phyloP scores from a whole-genome alignment of 768 basidiomycete species.

The Krasilnikovozyma curviuscula region DNA sequence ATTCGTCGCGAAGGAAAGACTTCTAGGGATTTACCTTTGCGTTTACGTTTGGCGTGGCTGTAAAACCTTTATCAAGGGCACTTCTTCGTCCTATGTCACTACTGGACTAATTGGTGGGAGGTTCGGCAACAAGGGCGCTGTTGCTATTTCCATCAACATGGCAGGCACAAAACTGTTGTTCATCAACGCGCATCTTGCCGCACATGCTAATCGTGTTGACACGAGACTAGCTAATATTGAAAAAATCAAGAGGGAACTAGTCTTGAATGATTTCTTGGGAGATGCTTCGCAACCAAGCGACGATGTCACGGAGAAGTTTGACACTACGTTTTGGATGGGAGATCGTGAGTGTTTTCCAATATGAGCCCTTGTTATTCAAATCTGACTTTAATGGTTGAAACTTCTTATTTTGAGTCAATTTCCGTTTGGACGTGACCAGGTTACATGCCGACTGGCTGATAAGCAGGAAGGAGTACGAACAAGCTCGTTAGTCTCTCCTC shows the following conservation, averaged over 20 bases:
- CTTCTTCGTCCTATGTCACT: slow-evolving; percentile 8
- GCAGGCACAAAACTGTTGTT: slow-evolving; percentile 4
- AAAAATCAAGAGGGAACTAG: slow-evolving; percentile 11
- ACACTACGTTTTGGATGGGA: slow-evolving; percentile 9
- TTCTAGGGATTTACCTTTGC: slow-evolving; percentile 10
- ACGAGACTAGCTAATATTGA: slow-evolving; percentile 8
- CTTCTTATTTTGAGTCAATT: slow-evolving; percentile 13
- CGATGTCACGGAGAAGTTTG: slow-evolving; percentile 10
- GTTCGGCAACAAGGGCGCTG: slow-evolving; percentile 11
- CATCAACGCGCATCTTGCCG: slow-evolving; percentile 10
- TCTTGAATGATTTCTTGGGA: slow-evolving; percentile 6
- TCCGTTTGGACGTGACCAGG: slow-evolving; percentile 7
- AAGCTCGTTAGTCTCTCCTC: too few relatives aligned
- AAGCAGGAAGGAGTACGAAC: slow-evolving; percentile 7
- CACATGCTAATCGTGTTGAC: slow-evolving; percentile 5
- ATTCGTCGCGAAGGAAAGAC: slow-evolving; percentile 7
- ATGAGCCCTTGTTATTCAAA: background rate
- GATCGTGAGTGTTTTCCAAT: background rate
- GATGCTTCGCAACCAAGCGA: background rate
- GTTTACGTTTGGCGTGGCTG: slow-evolving; percentile 11
- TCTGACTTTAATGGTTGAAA: background rate
- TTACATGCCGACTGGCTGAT: slow-evolving; percentile 12
- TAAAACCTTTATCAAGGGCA: slow-evolving; percentile 1
- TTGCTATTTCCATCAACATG: slow-evolving; percentile 6
- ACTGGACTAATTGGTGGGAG: slow-evolving; percentile 11